Evolutionary conservation across 208 protist genomes (phyloP).

Genomic region (Endotrypanum monterogeii): DNA sequence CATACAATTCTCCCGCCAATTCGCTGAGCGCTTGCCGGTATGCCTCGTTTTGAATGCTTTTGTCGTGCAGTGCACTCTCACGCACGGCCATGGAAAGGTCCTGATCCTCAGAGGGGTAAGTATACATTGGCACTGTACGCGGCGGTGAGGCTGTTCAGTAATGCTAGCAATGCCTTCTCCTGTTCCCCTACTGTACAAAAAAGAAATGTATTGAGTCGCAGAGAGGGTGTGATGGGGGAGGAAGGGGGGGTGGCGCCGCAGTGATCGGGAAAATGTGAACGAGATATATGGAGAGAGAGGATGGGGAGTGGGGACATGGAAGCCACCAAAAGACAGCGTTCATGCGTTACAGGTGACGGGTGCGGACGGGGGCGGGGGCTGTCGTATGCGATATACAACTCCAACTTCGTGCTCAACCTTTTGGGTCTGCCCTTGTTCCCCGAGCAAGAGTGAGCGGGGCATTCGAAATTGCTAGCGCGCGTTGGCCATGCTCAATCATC

Average conservation of each 20-base stretch:
- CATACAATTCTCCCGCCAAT: conserved; percentile 74
- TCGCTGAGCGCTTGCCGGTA: conserved; percentile 72
- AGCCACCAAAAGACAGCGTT: neutral
- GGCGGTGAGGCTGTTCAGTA: neutral
- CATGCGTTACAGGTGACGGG: neutral
- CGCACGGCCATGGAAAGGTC: conserved; percentile 64
- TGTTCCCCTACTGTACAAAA: neutral
- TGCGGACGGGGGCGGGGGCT: neutral
- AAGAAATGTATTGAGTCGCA: neutral
- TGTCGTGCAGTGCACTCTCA: conserved; percentile 50
- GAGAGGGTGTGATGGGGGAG: no score
- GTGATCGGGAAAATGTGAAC: conserved; percentile 4
- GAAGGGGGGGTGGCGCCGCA: neutral
- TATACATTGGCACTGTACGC: neutral
- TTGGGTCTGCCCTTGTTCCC: neutral
- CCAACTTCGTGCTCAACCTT: neutral
- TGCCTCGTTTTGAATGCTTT: conserved; percentile 58
- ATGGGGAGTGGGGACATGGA: neutral
- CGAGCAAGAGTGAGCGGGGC: neutral
- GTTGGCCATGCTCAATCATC: neutral
- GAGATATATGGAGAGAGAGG: conserved; percentile 18
- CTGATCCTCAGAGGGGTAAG: conserved; percentile 30
- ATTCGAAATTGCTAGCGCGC: neutral
- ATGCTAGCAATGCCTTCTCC: neutral
- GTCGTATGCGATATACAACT: neutral